Evolutionary conservation across 1,284 basidiomycete genomes (phyloP).

Genomic region (Trichosporon coremiiforme): DNA sequence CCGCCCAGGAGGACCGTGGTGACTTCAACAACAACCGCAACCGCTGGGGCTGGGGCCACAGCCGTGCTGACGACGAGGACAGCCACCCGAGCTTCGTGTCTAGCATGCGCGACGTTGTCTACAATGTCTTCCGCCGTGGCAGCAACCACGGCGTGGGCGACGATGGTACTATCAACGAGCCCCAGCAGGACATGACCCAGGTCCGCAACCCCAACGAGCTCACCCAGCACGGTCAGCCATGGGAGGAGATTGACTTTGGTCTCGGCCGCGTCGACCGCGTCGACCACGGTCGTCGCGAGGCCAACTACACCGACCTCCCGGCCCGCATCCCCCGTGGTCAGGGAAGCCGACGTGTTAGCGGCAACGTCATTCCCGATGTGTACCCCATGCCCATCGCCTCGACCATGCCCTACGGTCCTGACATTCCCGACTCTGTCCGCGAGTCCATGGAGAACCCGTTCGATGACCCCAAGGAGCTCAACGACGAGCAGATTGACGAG

Average conservation of each 20-base stretch:
- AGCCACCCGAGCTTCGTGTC: slow-evolving; percentile 32
- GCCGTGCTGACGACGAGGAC: slow-evolving; percentile 47
- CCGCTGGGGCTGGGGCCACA: slow-evolving; percentile 43
- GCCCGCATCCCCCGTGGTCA: slow-evolving; percentile 20
- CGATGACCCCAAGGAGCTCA: slow-evolving; percentile 15
- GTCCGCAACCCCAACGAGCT: slow-evolving; percentile 29
- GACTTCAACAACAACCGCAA: slow-evolving; percentile 39
- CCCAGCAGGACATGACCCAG: slow-evolving; percentile 37
- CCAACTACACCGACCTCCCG: slow-evolving; percentile 32
- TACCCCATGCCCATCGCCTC: slow-evolving; percentile 38
- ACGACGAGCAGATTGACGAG: slow-evolving; percentile 17
- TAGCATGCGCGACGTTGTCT: slow-evolving; percentile 30
- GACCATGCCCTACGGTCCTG: slow-evolving; percentile 30
- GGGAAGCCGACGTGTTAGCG: slow-evolving; percentile 16
- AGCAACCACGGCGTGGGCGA: slow-evolving; percentile 32
- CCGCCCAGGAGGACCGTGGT: slow-evolving; percentile 48
- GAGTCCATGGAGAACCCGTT: slow-evolving; percentile 17
- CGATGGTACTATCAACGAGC: slow-evolving; percentile 31
- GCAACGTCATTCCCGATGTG: slow-evolving; percentile 23
- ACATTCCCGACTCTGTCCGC: slow-evolving; percentile 19
- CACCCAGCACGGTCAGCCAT: slow-evolving; percentile 44
- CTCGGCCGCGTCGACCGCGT: slow-evolving; percentile 42
- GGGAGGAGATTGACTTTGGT: slow-evolving; percentile 58
- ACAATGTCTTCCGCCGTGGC: slow-evolving; percentile 35
- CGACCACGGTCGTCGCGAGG: slow-evolving; percentile 43